These are phyloP conservation scores for Alternaria novae-zelandiae DNA, from an alignment of 2,329 filamentous ascomycete species.

Conservation along the genomic window DNA sequence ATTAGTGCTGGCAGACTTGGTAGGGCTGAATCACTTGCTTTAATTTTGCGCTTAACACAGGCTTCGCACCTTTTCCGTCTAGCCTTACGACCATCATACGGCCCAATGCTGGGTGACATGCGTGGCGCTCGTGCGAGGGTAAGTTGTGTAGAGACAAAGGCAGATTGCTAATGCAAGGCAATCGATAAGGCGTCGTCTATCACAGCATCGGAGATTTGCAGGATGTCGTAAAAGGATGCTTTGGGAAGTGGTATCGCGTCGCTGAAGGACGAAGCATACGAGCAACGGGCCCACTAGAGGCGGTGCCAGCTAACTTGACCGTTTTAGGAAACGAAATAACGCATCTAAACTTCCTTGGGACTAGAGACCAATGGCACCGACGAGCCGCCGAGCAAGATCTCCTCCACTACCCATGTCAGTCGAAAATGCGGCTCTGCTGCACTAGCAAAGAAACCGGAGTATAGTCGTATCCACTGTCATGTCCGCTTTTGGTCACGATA, in stretches of 20 bases:
- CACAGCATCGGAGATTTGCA: not conserved
- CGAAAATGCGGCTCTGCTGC: not conserved
- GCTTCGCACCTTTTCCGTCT: constrained; percentile 33
- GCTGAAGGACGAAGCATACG: not conserved
- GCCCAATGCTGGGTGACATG: constrained; percentile 28
- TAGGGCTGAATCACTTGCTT: constrained; percentile 11
- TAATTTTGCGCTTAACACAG: constrained; percentile 36
- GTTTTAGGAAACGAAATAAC: constrained; percentile 23
- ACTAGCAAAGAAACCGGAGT: not conserved
- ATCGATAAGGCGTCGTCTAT: not conserved
- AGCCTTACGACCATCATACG: constrained; percentile 37
- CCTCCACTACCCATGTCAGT: not conserved
- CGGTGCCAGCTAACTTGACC: constrained; percentile 11
- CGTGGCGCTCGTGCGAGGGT: not conserved
- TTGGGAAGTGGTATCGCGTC: not conserved
- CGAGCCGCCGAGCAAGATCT: not conserved
- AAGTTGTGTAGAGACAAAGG: not conserved
- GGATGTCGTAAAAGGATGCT: not conserved
- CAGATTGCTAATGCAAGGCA: not conserved
- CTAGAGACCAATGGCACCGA: not conserved
- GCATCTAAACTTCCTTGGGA: constrained; percentile 19
- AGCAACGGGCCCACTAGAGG: not conserved
- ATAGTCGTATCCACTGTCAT: not conserved
- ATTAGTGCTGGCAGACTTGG: not conserved
- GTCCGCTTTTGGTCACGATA: not conserved